Conservation (phyloP, 192 early-diverging fungal species). For the Chytriomyces confervae region DNA sequence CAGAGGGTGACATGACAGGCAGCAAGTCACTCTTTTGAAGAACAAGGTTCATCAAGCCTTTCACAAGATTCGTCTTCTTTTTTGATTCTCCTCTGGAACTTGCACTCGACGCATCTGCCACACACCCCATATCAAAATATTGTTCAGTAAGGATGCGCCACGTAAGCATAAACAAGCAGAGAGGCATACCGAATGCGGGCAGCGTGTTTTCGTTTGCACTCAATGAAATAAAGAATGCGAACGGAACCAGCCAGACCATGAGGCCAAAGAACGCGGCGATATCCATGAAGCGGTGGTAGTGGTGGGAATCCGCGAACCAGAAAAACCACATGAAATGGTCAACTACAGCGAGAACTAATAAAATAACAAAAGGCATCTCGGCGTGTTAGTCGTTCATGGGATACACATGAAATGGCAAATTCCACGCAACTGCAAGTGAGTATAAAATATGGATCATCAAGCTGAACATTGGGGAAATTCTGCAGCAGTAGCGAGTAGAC, state of each 20-base stretch:
- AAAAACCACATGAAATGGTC: conserved; percentile 97
- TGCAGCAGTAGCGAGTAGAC: conserved; percentile 81
- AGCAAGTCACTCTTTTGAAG: conserved; percentile 30
- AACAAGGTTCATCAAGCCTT: conserved; percentile 29
- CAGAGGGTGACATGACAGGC: background rate
- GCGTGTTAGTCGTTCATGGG: background rate
- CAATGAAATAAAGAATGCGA: conserved; percentile 90
- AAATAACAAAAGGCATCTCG: background rate
- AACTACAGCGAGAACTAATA: conserved; percentile 68
- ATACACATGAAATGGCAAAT: background rate
- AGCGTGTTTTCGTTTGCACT: conserved; percentile 89
- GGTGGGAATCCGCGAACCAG: conserved; percentile 73
- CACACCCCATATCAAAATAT: background rate
- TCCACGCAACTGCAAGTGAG: conserved; percentile 72
- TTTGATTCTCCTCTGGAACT: background rate
- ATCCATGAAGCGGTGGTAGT: conserved; percentile 73
- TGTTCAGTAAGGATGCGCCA: background rate
- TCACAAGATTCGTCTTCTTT: conserved; percentile 35
- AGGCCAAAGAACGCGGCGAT: conserved; percentile 93
- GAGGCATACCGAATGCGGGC: conserved; percentile 62
- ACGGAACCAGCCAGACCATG: conserved; percentile 93
- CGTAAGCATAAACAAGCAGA: background rate
- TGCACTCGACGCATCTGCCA: background rate
- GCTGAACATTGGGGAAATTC: conserved; percentile 83
- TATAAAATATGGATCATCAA: conserved; percentile 77